Conservation (phyloP, 164 flowering plant genomes). For the Piper betle region DNA sequence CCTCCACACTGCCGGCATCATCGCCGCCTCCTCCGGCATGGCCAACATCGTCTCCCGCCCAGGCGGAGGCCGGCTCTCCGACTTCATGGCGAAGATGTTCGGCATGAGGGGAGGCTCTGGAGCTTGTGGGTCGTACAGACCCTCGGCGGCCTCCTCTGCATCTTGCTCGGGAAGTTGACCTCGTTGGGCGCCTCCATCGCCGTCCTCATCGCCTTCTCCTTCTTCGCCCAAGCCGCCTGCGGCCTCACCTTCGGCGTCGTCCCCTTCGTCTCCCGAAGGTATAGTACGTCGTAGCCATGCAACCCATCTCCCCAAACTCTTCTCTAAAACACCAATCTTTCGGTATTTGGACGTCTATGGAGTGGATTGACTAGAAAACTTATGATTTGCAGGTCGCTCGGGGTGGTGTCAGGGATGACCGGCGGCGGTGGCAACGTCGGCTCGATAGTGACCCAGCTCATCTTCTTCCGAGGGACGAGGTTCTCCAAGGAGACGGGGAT, state of each 20-base stretch:
- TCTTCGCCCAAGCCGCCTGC: constrained; percentile 77
- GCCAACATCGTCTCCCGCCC: constrained; percentile 68
- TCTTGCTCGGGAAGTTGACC: constrained; percentile 39
- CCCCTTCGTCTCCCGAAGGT: constrained; percentile 88
- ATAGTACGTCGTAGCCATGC: constrained; percentile 1
- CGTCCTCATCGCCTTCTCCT: constrained; percentile 61
- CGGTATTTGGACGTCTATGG: background rate
- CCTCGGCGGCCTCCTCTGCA: constrained; percentile 59
- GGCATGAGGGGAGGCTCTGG: constrained; percentile 90
- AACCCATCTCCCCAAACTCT: background rate
- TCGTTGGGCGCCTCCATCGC: constrained; percentile 44
- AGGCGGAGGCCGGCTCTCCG: constrained; percentile 62
- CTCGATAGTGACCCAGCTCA: constrained; percentile 69
- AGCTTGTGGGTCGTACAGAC: constrained; percentile 62
- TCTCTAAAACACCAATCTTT: background rate
- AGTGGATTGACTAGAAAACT: background rate
- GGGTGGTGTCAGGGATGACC: constrained; percentile 85
- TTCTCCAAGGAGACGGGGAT: constrained; percentile 67
- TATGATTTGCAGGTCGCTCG: constrained; percentile 47
- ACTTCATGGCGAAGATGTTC: constrained; percentile 43
- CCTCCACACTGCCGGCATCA: constrained; percentile 71
- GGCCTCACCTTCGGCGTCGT: constrained; percentile 84
- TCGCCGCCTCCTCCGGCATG: constrained; percentile 76
- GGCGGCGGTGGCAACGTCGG: constrained; percentile 93
- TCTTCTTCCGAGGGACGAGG: constrained; percentile 71